A percentile compares a stretch with the other conserved stretches of the same genome.
Evolutionary conservation across 305 asterid genomes (phyloP).

Genomic region (Euphrasia arctica): DNA sequence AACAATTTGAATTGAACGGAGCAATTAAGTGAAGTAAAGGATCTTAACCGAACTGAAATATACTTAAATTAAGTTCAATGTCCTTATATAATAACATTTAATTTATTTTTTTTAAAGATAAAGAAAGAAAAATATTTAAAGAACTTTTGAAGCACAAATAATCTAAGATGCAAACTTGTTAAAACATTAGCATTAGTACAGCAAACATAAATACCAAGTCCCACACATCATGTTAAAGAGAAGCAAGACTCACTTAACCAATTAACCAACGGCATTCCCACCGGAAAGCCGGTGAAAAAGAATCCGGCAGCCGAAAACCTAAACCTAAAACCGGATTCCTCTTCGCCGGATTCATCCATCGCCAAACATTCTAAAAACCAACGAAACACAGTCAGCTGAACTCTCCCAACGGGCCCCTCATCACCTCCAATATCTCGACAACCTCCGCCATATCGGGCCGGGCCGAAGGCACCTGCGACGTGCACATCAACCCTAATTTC

Average conservation of each 20-base stretch:
- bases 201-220: too few relatives aligned
- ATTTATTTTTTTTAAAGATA: too few relatives aligned
- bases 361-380: background rate
- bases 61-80: too few relatives aligned
- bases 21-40: too few relatives aligned
- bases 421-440: constrained; percentile 53
- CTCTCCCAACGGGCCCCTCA: constrained; percentile 38
- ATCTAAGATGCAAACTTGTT: too few relatives aligned
- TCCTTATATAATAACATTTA: too few relatives aligned
- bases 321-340: constrained; percentile 46
- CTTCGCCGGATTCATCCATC: constrained; percentile 25
- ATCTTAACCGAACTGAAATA: too few relatives aligned
- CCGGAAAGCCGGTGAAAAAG: constrained; percentile 54
- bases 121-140: too few relatives aligned
- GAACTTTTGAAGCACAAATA: too few relatives aligned
- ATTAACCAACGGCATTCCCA: constrained; percentile 16
- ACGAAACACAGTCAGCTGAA: background rate
- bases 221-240: too few relatives aligned
- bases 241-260: background rate
- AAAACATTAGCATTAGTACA: too few relatives aligned
- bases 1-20: too few relatives aligned
- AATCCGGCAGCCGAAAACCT: constrained; percentile 38
- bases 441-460: constrained; percentile 67
- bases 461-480: constrained; percentile 64
- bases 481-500: constrained; percentile 55